Base-by-base conservation (phyloP, 2,329 filamentous ascomycete genomes). In the Cryphonectria parasitica region DNA sequence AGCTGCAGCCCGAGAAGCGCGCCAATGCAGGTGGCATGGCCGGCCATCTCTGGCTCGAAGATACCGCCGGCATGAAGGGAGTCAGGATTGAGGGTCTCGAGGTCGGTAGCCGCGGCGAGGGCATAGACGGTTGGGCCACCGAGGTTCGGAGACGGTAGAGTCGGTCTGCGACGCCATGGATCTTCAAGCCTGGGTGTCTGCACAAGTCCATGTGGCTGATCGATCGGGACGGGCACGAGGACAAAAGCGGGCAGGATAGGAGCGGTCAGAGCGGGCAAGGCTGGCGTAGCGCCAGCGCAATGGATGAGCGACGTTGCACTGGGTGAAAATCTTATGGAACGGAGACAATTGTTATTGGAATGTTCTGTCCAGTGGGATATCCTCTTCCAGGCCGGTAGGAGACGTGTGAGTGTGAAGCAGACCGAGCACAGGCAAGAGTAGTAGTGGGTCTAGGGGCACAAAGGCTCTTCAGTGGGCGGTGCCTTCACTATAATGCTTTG, bases 21-120 rank as follows among this genome's bases (percentile, higher is more conserved):
- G 96, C 96, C 15, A 99, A 98, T 78, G 96, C 96, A 0, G 96
- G 96, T 49, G 96, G 96, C 7, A 98, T 98, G 96, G 91, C 92
- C 4, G 91, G 91, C 8, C 94, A 97, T 76, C 79, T 84, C 7
- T 98, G 95, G 88, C 82, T 98, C 75, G 89, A 92, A 72, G 92
- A 94, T 74, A 95, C 95, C 3, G 91, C 91, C 45, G 95, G 95
- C 10, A 98, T 99, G 95, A 91, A 95, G 76, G 88, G 87, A 15
- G 82, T 95, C 69, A 90, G 88, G 79, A 86, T 98, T 72, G 89
- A 91, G 22, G 87, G 87, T 0, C 85, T 98, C 43, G 83, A 90
- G 64, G 92, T 97, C 0, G 94, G 94, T 8, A 94, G 91, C 74
- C 90, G 90, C 70, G 95, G 95, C 1, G 95, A 98, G 70, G 95